A percentile compares a stretch with the other conserved stretches of the same genome.
These are phyloP conservation scores for Zoysia matrella DNA, from an alignment of 202 grass and related monocot genomes.

Conservation along the genomic window DNA sequence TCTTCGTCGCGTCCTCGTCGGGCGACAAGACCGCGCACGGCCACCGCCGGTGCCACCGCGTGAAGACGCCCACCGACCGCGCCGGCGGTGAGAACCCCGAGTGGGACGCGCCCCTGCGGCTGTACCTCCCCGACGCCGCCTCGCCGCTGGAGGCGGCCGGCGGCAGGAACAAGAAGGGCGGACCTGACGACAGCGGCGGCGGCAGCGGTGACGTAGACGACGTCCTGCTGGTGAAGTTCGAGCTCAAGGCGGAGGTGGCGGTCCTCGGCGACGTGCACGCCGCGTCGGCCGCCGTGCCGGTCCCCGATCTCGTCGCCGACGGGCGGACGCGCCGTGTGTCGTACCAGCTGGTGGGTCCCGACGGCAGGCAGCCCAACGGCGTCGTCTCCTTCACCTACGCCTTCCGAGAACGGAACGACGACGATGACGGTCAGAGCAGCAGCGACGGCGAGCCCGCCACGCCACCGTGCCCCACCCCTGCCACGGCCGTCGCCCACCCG, in stretches of 20 bases:
- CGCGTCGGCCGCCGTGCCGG: slow-evolving; percentile 51
- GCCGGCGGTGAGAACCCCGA: slow-evolving; percentile 56
- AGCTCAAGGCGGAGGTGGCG: slow-evolving; percentile 61
- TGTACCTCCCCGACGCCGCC: slow-evolving; percentile 46
- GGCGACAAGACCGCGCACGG: neutral
- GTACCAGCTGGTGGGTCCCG: slow-evolving; percentile 53
- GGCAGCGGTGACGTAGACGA: neutral
- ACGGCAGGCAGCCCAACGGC: slow-evolving; percentile 61
- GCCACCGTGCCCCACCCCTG: neutral
- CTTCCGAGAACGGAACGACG: slow-evolving; percentile 16
- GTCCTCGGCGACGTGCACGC: slow-evolving; percentile 59
- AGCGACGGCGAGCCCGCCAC: slow-evolving; percentile 1
- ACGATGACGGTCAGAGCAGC: neutral
- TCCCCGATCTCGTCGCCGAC: slow-evolving; percentile 51
- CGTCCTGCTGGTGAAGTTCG: slow-evolving; percentile 50
- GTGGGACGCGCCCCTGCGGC: slow-evolving; percentile 65
- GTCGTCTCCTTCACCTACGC: slow-evolving; percentile 71
- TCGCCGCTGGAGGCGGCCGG: neutral
- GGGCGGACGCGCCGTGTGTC: slow-evolving; percentile 46
- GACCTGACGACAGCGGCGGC: too few species aligned
- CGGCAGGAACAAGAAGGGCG: neutral
- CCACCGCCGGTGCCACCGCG: slow-evolving; percentile 37
- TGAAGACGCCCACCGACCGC: slow-evolving; percentile 59
- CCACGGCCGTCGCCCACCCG: neutral
- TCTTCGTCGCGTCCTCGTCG: slow-evolving; percentile 38